These are phyloP conservation scores for Scutellaria barbata DNA, from an alignment of 257 asterid genomes.

Conservation along the genomic window DNA sequence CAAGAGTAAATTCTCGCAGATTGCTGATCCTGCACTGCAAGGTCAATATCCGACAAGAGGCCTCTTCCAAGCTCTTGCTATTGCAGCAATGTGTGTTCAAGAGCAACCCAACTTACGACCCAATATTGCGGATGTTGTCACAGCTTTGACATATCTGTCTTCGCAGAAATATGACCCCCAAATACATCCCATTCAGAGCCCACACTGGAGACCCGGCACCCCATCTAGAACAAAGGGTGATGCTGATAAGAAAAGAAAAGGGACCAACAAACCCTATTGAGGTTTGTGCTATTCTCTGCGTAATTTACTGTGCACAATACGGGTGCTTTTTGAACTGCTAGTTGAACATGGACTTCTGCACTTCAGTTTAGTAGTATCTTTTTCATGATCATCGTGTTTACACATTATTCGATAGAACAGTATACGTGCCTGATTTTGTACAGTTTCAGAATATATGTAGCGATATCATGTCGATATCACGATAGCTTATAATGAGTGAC, in stretches of 20 bases:
- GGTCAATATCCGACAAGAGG: slow-evolving; percentile 84
- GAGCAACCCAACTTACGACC: slow-evolving; percentile 84
- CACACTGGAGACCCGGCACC: slow-evolving; percentile 53
- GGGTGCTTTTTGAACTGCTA: not conserved
- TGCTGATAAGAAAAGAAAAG: slow-evolving; percentile 43
- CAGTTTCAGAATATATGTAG: slow-evolving; percentile 42
- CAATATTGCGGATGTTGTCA: slow-evolving; percentile 82
- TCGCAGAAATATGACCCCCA: slow-evolving; percentile 62
- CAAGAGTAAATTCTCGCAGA: slow-evolving; percentile 66
- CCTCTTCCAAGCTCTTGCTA: slow-evolving; percentile 78
- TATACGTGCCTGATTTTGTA: slow-evolving; percentile 37
- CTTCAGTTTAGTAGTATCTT: not conserved
- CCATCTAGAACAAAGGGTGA: slow-evolving; percentile 60
- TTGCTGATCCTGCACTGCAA: slow-evolving; percentile 84
- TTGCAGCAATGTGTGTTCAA: slow-evolving; percentile 93
- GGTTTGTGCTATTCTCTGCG: slow-evolving; percentile 28
- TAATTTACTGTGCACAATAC: slow-evolving; percentile 7
- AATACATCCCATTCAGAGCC: slow-evolving; percentile 46
- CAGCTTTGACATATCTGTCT: slow-evolving; percentile 81
- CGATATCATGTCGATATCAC: slow-evolving; percentile 18
- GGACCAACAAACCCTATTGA: slow-evolving; percentile 34
- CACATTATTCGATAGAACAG: slow-evolving; percentile 18
- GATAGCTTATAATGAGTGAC: slow-evolving; percentile 28
- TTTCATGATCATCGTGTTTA: slow-evolving; percentile 10
- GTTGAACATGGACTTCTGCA: not conserved